Percentiles rank a stretch among this genome's conserved stretches.
Evolutionary conservation across 2,329 filamentous ascomycete species (phyloP).

Genomic region (Stylonectria norvegica): DNA sequence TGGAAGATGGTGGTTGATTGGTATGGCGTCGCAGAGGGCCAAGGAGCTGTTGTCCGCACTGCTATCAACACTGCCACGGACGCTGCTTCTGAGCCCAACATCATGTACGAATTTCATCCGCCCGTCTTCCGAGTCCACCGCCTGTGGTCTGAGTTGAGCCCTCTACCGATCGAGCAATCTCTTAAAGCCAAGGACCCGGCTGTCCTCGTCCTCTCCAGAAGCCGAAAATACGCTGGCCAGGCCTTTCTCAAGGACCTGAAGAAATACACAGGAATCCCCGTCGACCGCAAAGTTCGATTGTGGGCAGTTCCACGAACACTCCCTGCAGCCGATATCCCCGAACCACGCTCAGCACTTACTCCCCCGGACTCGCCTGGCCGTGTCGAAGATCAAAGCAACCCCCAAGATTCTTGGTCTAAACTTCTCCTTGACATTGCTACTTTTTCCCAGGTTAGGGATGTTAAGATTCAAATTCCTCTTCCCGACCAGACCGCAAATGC

Average conservation of each 20-base stretch:
- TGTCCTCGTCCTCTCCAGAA: slow-evolving; percentile 66
- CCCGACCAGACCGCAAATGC: slow-evolving; percentile 66
- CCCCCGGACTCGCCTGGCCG: slow-evolving; percentile 40
- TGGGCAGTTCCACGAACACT: slow-evolving; percentile 59
- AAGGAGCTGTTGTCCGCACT: slow-evolving; percentile 68
- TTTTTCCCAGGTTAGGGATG: slow-evolving; percentile 45
- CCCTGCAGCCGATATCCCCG: slow-evolving; percentile 31
- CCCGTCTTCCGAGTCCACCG: slow-evolving; percentile 83
- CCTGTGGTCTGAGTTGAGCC: slow-evolving; percentile 60
- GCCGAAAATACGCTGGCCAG: slow-evolving; percentile 65
- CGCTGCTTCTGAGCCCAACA: slow-evolving; percentile 54
- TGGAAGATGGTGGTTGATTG: slow-evolving; percentile 79
- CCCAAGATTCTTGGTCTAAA: slow-evolving; percentile 37
- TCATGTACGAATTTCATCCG: slow-evolving; percentile 80
- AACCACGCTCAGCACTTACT: slow-evolving; percentile 35
- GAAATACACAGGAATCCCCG: slow-evolving; percentile 60
- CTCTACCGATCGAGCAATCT: slow-evolving; percentile 53
- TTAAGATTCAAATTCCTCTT: slow-evolving; percentile 22
- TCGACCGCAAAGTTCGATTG: slow-evolving; percentile 70
- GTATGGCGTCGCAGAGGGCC: slow-evolving; percentile 72
- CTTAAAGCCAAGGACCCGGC: slow-evolving; percentile 59
- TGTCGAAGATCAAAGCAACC: slow-evolving; percentile 19
- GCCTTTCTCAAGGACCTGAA: slow-evolving; percentile 77
- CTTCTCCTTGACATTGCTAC: slow-evolving; percentile 48
- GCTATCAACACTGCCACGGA: slow-evolving; percentile 76